Evolutionary conservation across 495 filamentous ascomycete species (phyloP), one percentile per base, ranked within the genome.

Genomic region (Usnea hakonensis): DNA sequence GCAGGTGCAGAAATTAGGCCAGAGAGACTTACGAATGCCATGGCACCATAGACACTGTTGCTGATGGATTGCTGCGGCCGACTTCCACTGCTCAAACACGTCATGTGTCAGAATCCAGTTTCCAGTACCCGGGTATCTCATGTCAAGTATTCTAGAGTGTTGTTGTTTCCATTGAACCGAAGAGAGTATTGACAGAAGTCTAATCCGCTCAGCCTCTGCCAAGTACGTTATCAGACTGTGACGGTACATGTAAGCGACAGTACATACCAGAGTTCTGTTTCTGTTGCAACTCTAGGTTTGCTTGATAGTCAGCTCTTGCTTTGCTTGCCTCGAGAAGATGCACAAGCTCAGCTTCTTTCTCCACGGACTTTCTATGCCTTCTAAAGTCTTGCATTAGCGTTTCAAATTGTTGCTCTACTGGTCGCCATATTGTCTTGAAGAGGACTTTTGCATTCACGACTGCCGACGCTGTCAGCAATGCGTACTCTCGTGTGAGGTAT

Each of bases 291-390:
- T 38, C 10, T 38, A 38, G 36, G 10, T 46, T 9, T 5, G 43
- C 43, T 23, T 21, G 43, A 1, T 10, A 23, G 2, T 58, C 13
- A 19, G 54, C 37, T 48, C 54, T 38, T 21, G 48, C 61, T 32
- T 23, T 38, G 4, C 40, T 26, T 26, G 61, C 54, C 55, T 63
- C 61, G 26, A 63, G 33, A 19, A 63, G 26, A 35, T 63, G 41
- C 13, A 54, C 28, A 10, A 58, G n/a, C 9, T 55, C 61, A 21
- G 61, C 61, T 46, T 63, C 61, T 55, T 58, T 63, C n/a, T 63
- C 54, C 13, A 63, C 61, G 1, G 35, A 57, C 40, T 63, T 57
- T 48, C 37, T 32, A 14, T 63, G 61, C 53, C n/a, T 36, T 17
- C 38, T 35, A 58, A 63, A 63, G 30, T 46, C 41, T 11, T 50